Base-by-base conservation (phyloP, 441 rosid species). In the Biscutella laevigata region DNA sequence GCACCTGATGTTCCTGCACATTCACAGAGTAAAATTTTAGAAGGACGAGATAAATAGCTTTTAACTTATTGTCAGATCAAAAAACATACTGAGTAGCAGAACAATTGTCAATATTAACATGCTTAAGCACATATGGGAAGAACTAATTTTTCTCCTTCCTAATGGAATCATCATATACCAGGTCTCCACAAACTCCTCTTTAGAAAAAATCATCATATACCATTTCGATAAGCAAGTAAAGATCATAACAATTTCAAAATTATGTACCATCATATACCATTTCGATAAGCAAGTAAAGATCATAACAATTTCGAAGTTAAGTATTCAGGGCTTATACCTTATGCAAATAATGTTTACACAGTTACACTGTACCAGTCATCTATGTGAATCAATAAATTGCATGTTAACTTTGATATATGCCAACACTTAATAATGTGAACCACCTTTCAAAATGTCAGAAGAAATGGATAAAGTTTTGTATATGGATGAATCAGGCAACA, bases 1-100 rank as follows among this genome's bases (percentile, higher is more conserved):
- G 27, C 46, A 46, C 13, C 25, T 0, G 52, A 17, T 32, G 7
- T 33, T 58, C 39, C 63, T 51, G 59, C 50, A 38, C 35, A 28
- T 38, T 10, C 48, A 37, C 6, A 38, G 17, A 0, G 25, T 37
- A 28, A n/a, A 39, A 52, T 19, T 19, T 46, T 14, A 47, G 38
- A 24, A 34, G 16, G 46, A 46, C 4, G 5, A 0, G 10, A 13
- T 20, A 17, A 37, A 13, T 29, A 38, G 40, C n/a, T 12, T 37
- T 46, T 6, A 35, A 8, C 5, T 5, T 17, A 27, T 6, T 36
- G 28, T 3, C 38, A 29, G 8, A 17, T 13, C 35, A 10, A 53
- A 36, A 38, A 59, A 11, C 9, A 26, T 5, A 10, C 13, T 22
- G 4, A 4, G 10, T 16, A 17, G 35, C 4, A 22, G 9, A 45